phyloP scores from a whole-genome alignment of 805 yeast genomes.

The Hanseniaspora nectarophila region DNA sequence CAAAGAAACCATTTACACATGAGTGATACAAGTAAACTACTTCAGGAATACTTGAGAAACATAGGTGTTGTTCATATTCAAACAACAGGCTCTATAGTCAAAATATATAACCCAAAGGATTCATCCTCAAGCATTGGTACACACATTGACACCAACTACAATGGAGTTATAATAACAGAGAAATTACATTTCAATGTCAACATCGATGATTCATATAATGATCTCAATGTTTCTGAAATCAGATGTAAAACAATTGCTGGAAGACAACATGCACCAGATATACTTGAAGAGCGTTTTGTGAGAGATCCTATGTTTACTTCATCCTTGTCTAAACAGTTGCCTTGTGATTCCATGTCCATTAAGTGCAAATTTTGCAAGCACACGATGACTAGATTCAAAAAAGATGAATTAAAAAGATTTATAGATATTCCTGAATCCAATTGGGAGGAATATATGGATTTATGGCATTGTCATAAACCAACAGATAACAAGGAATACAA shows the following conservation, averaged over 20 bases:
- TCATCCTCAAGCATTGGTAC: not conserved
- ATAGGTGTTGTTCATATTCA: not conserved
- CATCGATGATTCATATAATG: not conserved
- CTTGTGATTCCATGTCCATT: constrained; percentile 15
- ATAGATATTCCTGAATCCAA: constrained; percentile 76
- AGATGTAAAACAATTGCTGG: not conserved
- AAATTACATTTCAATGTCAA: not conserved
- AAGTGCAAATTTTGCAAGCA: constrained; percentile 19
- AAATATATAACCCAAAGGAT: not conserved
- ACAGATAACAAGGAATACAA: constrained; percentile 23
- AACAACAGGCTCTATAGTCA: not conserved
- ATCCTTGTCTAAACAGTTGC: constrained; percentile 1
- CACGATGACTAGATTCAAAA: constrained; percentile 8
- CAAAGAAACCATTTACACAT: too few relatives aligned
- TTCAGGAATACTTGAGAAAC: not conserved
- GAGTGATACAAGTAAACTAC: too few relatives aligned
- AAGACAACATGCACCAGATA: not conserved
- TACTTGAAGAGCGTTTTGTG: constrained; percentile 35
- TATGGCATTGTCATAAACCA: constrained; percentile 95
- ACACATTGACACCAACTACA: not conserved
- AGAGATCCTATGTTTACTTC: not conserved
- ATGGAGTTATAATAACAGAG: not conserved
- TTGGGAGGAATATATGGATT: constrained; percentile 93
- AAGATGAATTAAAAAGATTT: constrained; percentile 18
- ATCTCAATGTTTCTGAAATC: not conserved